Evolutionary conservation across 768 basidiomycete species (phyloP), one percentile per base, ranked within the genome.

Genomic region (Punctularia strigosozonata): DNA sequence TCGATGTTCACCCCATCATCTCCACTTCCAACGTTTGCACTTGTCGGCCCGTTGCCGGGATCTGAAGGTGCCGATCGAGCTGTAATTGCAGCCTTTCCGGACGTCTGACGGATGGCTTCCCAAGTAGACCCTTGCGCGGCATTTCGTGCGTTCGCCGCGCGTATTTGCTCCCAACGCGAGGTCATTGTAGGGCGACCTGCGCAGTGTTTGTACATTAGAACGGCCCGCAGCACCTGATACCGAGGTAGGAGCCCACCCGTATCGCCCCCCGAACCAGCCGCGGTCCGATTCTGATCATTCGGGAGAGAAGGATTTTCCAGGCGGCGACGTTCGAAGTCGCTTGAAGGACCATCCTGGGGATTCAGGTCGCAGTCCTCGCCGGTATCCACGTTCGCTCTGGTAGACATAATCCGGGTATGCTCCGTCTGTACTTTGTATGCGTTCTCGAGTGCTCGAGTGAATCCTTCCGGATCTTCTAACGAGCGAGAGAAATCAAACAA

Each of bases 91-190:
- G 66, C 34, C 61, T 50, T 53, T 45, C n/a, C 40, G 25, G 37
- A 37, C 21, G 38, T 63, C 51, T 80, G 76, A 23, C 82, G 73
- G 17, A 85, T 61, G 19, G 59, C 53, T 47, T 84, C 82, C 82
- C 82, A 84, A 3, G 77, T 64, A 15, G 82, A 82, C 3, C 52
- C 54, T 28, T 54, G 50, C 25, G 55, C 63, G 13, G 57, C 42
- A 22, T 55, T 59, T 15, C 61, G 55, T 13, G 59, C 60, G 43
- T 78, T 78, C 23, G 61, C 69, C 31, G 62, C 60, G 39, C 80
- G 74, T 34, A 85, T 76, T 44, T 77, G 68, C 24, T 80, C 77
- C 82, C 82, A 85, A 43, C 63, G 71, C 37, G 28, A 10, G 28
- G 28, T 10, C 28, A 57, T 70, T n/a, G n/a, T n/a, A n/a, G n/a